Evolutionary conservation across 2,329 filamentous ascomycete genomes (phyloP).

Genomic region (Botrytis tulipae): DNA sequence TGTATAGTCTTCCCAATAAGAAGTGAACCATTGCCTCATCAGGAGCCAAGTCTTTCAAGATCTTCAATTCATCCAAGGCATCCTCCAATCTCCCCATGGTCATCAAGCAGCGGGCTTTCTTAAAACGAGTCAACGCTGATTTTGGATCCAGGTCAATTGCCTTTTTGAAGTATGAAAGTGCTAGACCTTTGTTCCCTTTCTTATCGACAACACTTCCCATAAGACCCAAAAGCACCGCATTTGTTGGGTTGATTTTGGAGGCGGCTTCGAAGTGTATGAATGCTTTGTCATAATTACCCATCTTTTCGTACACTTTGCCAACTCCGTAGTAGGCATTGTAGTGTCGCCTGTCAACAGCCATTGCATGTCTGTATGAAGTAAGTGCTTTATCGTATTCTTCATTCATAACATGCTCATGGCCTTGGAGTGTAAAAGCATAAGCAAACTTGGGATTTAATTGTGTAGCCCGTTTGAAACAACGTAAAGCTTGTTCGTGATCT

Average conservation of each 20-base stretch:
- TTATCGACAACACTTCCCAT: slow-evolving; percentile 89
- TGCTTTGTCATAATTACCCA: slow-evolving; percentile 87
- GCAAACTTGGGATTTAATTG: slow-evolving; percentile 88
- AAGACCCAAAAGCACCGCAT: slow-evolving; percentile 87
- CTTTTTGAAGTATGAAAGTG: slow-evolving; percentile 79
- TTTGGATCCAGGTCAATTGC: slow-evolving; percentile 80
- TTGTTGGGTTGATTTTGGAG: slow-evolving; percentile 86
- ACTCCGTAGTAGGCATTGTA: slow-evolving; percentile 99
- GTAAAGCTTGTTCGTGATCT: slow-evolving; percentile 91
- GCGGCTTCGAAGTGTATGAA: slow-evolving; percentile 89
- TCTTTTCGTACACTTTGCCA: slow-evolving; percentile 78
- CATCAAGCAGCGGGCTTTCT: slow-evolving; percentile 85
- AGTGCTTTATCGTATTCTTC: slow-evolving; percentile 97
- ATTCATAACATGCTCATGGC: slow-evolving; percentile 92
- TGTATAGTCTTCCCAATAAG: slow-evolving; percentile 81
- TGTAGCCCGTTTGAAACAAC: slow-evolving; percentile 91
- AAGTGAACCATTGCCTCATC: slow-evolving; percentile 97
- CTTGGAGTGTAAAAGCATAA: slow-evolving; percentile 93
- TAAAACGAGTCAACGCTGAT: slow-evolving; percentile 83
- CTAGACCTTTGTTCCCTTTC: slow-evolving; percentile 77
- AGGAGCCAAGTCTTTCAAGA: slow-evolving; percentile 87
- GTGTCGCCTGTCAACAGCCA: slow-evolving; percentile 81
- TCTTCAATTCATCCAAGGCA: slow-evolving; percentile 77
- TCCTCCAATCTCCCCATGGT: slow-evolving; percentile 67
- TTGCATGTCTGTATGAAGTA: slow-evolving; percentile 79